phyloP scores from a whole-genome alignment of 805 yeast genomes.

The Metschnikowia corniflorae region DNA sequence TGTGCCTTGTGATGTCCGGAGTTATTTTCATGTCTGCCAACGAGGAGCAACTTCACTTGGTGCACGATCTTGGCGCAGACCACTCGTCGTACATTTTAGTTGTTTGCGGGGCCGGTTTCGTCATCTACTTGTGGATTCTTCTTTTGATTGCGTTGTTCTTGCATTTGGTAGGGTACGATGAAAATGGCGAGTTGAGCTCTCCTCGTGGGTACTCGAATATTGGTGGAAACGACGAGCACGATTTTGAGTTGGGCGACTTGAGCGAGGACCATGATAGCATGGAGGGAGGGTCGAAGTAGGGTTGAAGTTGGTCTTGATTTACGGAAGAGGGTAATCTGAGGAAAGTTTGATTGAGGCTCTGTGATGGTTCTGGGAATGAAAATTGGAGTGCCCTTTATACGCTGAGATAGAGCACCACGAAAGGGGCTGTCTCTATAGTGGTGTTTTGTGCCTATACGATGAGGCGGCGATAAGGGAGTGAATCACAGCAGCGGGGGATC shows the following conservation, averaged over 20 bases:
- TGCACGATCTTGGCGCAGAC: conserved; percentile 73
- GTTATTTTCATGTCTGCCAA: conserved; percentile 86
- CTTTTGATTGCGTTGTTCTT: conserved; percentile 58
- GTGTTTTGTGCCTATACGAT: too few relatives aligned
- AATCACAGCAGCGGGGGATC: too few relatives aligned
- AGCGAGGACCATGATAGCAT: conserved; percentile 10
- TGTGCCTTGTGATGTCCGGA: conserved; percentile 75
- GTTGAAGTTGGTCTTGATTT: too few relatives aligned
- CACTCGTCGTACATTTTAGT: conserved; percentile 79
- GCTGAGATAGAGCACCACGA: too few relatives aligned
- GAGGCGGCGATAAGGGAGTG: too few relatives aligned
- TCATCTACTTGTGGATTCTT: conserved; percentile 65
- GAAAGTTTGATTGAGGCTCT: too few relatives aligned
- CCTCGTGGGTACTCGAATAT: conserved; percentile 17
- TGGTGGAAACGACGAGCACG: conserved; percentile 22
- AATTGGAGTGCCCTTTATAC: too few relatives aligned
- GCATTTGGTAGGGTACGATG: conserved; percentile 39
- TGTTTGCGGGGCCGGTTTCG: conserved; percentile 66
- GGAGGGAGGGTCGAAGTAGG: background rate
- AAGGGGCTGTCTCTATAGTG: too few relatives aligned
- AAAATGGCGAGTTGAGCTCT: conserved; percentile 31
- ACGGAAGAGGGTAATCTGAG: too few relatives aligned
- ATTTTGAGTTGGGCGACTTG: conserved; percentile 36
- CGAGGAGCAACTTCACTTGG: conserved; percentile 78
- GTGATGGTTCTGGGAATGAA: too few relatives aligned